These are phyloP conservation scores for Penicillium atrosanguineum DNA, from an alignment of 495 filamentous ascomycete species.

Conservation along the genomic window DNA sequence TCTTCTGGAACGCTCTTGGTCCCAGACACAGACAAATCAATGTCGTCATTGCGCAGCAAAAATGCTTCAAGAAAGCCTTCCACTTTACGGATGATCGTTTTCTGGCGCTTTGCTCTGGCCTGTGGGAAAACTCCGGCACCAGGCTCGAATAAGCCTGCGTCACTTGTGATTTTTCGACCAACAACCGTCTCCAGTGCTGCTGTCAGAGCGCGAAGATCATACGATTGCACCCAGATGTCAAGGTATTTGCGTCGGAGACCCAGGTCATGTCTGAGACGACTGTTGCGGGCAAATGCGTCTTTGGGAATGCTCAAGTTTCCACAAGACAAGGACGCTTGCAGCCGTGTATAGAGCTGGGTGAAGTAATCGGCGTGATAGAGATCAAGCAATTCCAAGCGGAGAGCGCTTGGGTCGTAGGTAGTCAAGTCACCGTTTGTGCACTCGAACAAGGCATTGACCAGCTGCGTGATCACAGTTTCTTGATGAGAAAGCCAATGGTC, in stretches of 20 bases:
- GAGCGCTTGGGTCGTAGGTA: constrained; percentile 26
- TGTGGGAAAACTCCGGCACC: background rate
- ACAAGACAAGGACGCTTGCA: constrained; percentile 63
- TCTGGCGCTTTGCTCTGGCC: constrained; percentile 7
- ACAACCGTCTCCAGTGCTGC: constrained; percentile 60
- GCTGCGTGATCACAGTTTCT: constrained; percentile 59
- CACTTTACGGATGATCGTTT: constrained; percentile 39
- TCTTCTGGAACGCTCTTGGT: constrained; percentile 34
- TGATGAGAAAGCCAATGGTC: constrained; percentile 65
- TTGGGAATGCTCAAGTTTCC: constrained; percentile 59
- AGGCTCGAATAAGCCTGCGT: constrained; percentile 1
- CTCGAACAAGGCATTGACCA: constrained; percentile 57
- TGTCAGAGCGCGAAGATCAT: constrained; percentile 48
- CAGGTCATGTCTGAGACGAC: constrained; percentile 55
- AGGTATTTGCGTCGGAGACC: constrained; percentile 58
- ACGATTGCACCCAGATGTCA: constrained; percentile 56
- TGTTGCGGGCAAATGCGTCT: constrained; percentile 42
- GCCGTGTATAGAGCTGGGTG: constrained; percentile 52
- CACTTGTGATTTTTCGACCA: constrained; percentile 48
- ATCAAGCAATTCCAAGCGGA: constrained; percentile 45
- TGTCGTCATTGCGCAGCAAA: constrained; percentile 59
- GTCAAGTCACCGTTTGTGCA: constrained; percentile 15
- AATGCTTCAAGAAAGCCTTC: constrained; percentile 57
- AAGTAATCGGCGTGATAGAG: constrained; percentile 57
- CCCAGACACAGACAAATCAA: constrained; percentile 12